Evolutionary conservation across 2,329 filamentous ascomycete species (phyloP).

Genomic region (Alternaria brassicicola): DNA sequence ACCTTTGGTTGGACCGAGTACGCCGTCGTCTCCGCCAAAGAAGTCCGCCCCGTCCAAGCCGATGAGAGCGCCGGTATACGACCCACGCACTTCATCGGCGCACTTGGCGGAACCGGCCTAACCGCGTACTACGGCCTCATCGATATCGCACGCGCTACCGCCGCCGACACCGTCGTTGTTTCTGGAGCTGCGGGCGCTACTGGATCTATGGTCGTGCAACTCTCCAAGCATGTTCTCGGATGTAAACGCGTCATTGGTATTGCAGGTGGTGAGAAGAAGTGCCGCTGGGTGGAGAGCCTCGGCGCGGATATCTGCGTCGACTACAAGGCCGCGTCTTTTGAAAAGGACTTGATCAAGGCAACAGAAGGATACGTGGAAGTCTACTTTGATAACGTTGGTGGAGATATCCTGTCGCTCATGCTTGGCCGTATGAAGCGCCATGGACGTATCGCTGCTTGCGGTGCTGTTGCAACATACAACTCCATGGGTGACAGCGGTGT

Average conservation of each 20-base stretch:
- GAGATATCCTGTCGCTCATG: conserved; percentile 56
- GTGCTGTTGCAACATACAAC: conserved; percentile 54
- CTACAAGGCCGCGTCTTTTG: conserved; percentile 59
- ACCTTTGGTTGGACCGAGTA: conserved; percentile 69
- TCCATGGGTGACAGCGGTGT: conserved; percentile 39
- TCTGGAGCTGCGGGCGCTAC: conserved; percentile 80
- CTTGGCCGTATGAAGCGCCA: conserved; percentile 50
- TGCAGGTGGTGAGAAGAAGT: conserved; percentile 60
- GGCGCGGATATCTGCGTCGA: conserved; percentile 62
- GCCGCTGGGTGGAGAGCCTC: conserved; percentile 57
- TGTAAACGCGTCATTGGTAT: conserved; percentile 60
- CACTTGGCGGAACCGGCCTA: conserved; percentile 60
- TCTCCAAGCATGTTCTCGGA: conserved; percentile 57
- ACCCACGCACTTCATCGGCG: conserved; percentile 55
- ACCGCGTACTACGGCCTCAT: conserved; percentile 79
- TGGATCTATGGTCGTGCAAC: conserved; percentile 70
- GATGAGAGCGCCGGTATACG: conserved; percentile 45
- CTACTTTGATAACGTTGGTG: conserved; percentile 60
- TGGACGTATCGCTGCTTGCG: conserved; percentile 53
- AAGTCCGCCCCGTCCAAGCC: conserved; percentile 37
- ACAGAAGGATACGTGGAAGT: conserved; percentile 60
- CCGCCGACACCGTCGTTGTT: conserved; percentile 75
- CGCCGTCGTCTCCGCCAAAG: conserved; percentile 55
- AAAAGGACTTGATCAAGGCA: conserved; percentile 53
- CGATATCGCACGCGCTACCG: conserved; percentile 68